Base-by-base conservation (phyloP, 2,329 filamentous ascomycete species). In the Trichophyton equinum region DNA sequence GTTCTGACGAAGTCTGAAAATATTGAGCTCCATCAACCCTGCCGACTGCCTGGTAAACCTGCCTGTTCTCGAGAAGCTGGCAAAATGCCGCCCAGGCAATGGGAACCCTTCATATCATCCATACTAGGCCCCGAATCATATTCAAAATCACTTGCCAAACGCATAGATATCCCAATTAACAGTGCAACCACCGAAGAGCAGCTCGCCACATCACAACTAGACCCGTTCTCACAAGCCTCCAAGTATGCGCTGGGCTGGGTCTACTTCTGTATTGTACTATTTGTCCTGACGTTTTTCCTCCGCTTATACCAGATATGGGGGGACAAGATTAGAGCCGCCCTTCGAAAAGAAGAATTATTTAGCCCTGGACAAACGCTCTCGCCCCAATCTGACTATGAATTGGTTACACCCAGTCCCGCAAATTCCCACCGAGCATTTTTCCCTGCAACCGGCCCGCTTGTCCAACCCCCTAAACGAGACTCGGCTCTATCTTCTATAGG, bases 181-280 rank as follows among this genome's bases (percentile, higher is more conserved):
- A 77, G 73, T 62, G 80, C 77, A 57, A 84, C 78, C 63, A 81
- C 82, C n/a, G 69, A 77, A 9, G 79, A 77, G 3, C 71, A 85
- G 60, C 74, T 81, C 46, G 79, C 79, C 67, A 82, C 83, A 59
- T 80, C 77, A 66, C 78, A 78, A 15, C 73, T 77, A 66, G 91
- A 96, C 72, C 89, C 91, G 25, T 96, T 88, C 87, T 81, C 73
- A 27, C 77, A 89, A 69, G 85, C 91, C 22, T 89, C 87, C 51
- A 95, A 95, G 76, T 96, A 96, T 75, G 90, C 82, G 1, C 76
- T 89, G 58, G 89, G 87, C 61, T 96, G 90, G 85, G 89, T 92
- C 13, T 96, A 95, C 74, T 95, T 96, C 69, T 85, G 87, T 59
- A 73, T 95, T 57, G 83, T 85, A 58, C 73, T 96, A 62, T 80